Evolutionary conservation across 257 asterid species (phyloP).

Genomic region (Jacaranda copaia): DNA sequence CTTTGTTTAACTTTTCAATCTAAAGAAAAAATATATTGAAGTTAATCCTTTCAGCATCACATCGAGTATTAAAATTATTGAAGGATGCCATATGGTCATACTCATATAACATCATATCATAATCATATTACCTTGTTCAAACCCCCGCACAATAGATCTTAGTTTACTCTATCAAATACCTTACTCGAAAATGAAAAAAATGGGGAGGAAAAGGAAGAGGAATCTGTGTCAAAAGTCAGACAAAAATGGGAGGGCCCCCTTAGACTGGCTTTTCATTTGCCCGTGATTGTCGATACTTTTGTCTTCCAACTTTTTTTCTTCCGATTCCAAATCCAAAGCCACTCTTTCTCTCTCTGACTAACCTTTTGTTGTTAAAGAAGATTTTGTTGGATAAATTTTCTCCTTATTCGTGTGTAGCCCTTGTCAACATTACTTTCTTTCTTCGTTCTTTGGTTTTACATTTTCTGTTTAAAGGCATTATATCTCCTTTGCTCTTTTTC

Average conservation of each 20-base stretch:
- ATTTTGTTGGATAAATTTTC: neutral
- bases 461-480: neutral
- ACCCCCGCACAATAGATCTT: too few relatives aligned
- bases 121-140: too few relatives aligned
- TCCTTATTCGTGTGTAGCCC: neutral
- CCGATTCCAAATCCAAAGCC: neutral
- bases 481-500: neutral
- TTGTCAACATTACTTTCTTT: neutral
- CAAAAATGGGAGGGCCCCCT: constrained; percentile 27
- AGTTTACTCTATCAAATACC: neutral
- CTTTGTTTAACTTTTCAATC: too few relatives aligned
- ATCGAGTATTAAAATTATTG: too few relatives aligned
- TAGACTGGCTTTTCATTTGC: constrained; percentile 22
- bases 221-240: constrained; percentile 22
- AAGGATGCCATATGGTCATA: too few relatives aligned
- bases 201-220: neutral
- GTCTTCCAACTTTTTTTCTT: constrained; percentile 19
- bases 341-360: neutral
- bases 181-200: neutral
- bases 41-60: too few relatives aligned
- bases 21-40: too few relatives aligned
- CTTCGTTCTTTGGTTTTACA: neutral
- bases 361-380: neutral
- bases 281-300: constrained; percentile 54
- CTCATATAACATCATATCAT: too few relatives aligned